These are phyloP conservation scores for Aquanectria penicillioides DNA, from an alignment of 2,329 filamentous ascomycete genomes.

Conservation along the genomic window DNA sequence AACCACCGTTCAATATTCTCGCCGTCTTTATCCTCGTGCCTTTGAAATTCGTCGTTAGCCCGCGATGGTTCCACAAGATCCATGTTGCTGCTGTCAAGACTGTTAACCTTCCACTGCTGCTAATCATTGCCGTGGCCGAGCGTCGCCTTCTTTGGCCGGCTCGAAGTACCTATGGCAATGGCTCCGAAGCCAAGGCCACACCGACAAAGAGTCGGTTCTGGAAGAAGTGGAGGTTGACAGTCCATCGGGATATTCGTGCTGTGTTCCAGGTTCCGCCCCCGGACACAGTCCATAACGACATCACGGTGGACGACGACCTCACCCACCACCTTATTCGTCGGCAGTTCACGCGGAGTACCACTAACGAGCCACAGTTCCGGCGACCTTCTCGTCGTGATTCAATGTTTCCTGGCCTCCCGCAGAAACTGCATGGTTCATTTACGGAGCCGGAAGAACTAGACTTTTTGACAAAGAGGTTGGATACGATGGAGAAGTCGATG, in stretches of 20 bases:
- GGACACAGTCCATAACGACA: constrained; percentile 65
- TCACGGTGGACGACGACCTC: constrained; percentile 67
- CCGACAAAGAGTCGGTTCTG: constrained; percentile 63
- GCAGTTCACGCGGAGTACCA: constrained; percentile 60
- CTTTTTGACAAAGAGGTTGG: constrained; percentile 56
- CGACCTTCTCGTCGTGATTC: constrained; percentile 63
- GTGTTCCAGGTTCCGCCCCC: constrained; percentile 79
- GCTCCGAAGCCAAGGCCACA: constrained; percentile 31
- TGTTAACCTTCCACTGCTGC: constrained; percentile 79
- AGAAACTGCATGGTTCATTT: constrained; percentile 61
- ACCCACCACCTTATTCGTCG: constrained; percentile 67
- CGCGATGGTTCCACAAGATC: constrained; percentile 90
- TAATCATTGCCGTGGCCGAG: constrained; percentile 77
- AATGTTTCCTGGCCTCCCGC: constrained; percentile 62
- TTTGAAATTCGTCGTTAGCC: constrained; percentile 79
- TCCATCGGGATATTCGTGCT: constrained; percentile 76
- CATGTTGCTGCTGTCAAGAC: constrained; percentile 80
- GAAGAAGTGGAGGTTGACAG: constrained; percentile 74
- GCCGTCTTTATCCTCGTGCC: constrained; percentile 80
- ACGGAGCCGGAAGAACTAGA: constrained; percentile 57
- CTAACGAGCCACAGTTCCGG: constrained; percentile 46
- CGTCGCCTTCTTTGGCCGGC: constrained; percentile 72
- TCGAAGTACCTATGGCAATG: constrained; percentile 23
- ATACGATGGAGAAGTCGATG: constrained; percentile 61
- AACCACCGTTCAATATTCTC: constrained; percentile 84